phyloP scores from a whole-genome alignment of 1,284 basidiomycete genomes.

The Pseudozyma tsukubaensis region DNA sequence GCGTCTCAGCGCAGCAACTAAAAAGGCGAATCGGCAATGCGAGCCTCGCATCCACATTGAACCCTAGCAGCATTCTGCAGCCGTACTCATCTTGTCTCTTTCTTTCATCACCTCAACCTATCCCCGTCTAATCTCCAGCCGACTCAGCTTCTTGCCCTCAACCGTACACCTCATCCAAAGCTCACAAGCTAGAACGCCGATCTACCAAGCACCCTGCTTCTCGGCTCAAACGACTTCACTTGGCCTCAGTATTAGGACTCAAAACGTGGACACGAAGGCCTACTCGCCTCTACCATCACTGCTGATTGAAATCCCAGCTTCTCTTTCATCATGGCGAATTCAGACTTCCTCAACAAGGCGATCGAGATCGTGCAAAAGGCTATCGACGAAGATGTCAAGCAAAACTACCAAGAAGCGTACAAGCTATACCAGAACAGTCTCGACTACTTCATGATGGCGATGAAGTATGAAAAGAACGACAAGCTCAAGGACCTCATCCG shows the following conservation, averaged over 20 bases:
- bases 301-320: neutral
- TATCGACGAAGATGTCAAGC: constrained; percentile 93
- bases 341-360: constrained; percentile 74
- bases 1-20: constrained; percentile 22
- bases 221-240: neutral
- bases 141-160: neutral
- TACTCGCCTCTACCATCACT: neutral
- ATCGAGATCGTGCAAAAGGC: constrained; percentile 94
- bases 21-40: neutral
- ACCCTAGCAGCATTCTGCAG: neutral
- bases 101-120: constrained; percentile 5
- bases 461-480: constrained; percentile 95
- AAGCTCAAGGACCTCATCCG: constrained; percentile 89
- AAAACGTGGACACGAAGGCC: neutral
- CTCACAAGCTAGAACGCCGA: neutral
- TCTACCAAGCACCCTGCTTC: neutral
- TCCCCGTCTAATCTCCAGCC: constrained; percentile 27
- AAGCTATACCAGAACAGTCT: constrained; percentile 88
- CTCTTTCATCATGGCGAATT: constrained; percentile 54
- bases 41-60: neutral
- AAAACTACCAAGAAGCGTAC: constrained; percentile 93
- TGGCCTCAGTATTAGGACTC: too few species aligned
- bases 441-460: constrained; percentile 96
- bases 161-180: neutral
- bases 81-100: neutral